Evolutionary conservation across 768 basidiomycete genomes (phyloP).

Genomic region (Termitomyces heimii): DNA sequence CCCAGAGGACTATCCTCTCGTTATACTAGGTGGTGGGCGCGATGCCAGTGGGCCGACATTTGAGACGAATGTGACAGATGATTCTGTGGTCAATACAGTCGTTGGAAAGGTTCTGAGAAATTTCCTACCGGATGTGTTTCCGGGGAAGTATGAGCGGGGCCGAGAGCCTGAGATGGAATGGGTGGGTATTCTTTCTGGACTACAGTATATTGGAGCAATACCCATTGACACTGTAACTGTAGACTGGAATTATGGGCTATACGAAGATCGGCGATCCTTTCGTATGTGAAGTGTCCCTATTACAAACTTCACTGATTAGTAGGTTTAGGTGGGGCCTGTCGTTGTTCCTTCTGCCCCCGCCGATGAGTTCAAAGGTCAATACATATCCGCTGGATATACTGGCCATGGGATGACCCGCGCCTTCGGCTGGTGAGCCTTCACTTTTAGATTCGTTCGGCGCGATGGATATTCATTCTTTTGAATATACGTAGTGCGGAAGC

Average conservation of each 20-base stretch:
- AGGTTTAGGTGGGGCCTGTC: constrained; percentile 44
- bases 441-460: neutral
- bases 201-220: neutral
- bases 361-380: constrained; percentile 34
- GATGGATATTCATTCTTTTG: neutral
- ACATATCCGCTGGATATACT: constrained; percentile 45
- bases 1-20: constrained; percentile 33
- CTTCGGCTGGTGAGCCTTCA: constrained; percentile 27
- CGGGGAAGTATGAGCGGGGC: constrained; percentile 42
- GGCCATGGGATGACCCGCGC: constrained; percentile 61
- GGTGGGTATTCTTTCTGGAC: constrained; percentile 34
- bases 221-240: neutral
- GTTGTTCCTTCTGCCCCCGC: constrained; percentile 10
- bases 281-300: constrained; percentile 35
- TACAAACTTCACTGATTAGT: neutral
- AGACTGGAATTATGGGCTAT: constrained; percentile 85
- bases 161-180: constrained; percentile 72
- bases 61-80: constrained; percentile 54
- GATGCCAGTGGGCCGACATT: constrained; percentile 33
- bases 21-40: constrained; percentile 75
- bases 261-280: constrained; percentile 60
- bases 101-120: constrained; percentile 45
- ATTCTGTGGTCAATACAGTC: constrained; percentile 42
- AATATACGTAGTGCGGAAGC: constrained; percentile 6
- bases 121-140: constrained; percentile 58